These are phyloP conservation scores for Boletus semigastroideus DNA, from an alignment of 1,284 basidiomycete genomes.

Conservation along the genomic window DNA sequence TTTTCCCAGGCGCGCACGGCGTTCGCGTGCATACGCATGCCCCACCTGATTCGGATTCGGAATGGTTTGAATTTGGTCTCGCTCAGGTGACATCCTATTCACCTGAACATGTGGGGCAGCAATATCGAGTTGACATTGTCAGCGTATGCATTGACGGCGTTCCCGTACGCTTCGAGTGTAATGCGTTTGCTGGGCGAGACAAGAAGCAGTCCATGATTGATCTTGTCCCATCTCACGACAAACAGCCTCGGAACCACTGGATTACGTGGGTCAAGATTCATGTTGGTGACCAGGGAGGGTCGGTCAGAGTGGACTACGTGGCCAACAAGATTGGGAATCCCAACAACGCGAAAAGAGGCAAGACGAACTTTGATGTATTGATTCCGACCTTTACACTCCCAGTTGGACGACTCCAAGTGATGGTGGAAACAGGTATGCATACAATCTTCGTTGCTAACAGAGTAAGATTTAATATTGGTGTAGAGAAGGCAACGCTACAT, in stretches of 20 bases:
- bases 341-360: slow-evolving; percentile 32
- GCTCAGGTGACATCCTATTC: slow-evolving; percentile 38
- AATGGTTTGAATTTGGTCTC: slow-evolving; percentile 79
- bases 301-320: slow-evolving; percentile 62
- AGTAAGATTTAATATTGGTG: slow-evolving; percentile 4
- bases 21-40: slow-evolving; percentile 57
- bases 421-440: slow-evolving; percentile 52
- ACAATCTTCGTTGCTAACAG: background rate
- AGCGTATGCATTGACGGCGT: slow-evolving; percentile 63
- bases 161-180: slow-evolving; percentile 58
- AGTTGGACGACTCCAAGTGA: slow-evolving; percentile 62
- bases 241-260: slow-evolving; percentile 54
- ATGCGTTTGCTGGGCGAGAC: slow-evolving; percentile 40
- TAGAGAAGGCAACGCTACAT: slow-evolving; percentile 19
- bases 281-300: slow-evolving; percentile 48
- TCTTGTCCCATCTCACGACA: slow-evolving; percentile 45
- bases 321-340: slow-evolving; percentile 36
- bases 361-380: slow-evolving; percentile 45
- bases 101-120: slow-evolving; percentile 17
- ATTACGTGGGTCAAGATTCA: slow-evolving; percentile 63
- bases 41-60: slow-evolving; percentile 54
- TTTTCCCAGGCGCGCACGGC: slow-evolving; percentile 49
- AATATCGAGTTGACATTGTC: slow-evolving; percentile 53
- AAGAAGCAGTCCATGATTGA: slow-evolving; percentile 32
- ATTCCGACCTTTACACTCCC: slow-evolving; percentile 68